Evolutionary conservation across 768 basidiomycete genomes (phyloP), one percentile per base, ranked within the genome.

Genomic region (Lactarius psammicola): DNA sequence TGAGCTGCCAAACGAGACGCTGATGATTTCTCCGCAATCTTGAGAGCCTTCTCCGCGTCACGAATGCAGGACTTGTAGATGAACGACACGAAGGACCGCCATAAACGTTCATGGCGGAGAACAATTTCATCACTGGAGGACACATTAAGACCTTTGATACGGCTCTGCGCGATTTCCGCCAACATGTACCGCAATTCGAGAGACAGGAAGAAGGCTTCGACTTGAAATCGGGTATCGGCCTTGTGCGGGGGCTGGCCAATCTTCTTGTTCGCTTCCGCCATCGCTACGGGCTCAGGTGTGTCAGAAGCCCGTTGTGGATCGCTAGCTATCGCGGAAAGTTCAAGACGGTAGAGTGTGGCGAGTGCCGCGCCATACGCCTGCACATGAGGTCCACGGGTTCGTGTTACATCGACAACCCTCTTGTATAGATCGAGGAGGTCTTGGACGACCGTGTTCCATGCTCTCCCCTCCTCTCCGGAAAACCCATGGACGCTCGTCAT

Each of bases 171-270:
- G 15, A 78, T 56, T 23, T 74, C 64, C 0, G 72, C 76, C 23
- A 80, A 65, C 13, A 70, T 61, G 36, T 75, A 72, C 6, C 80
- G 77, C 6, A 79, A 63, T n/a, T 77, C 72, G 49, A 80, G 72
- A 15, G 75, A 74, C 23, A 75, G 64, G 65, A 76, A 71, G 62
- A 76, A 72, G 0, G 75, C 79, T 51, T 78, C 76, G 40, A 77
- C 70, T 40, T 70, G 70, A 71, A 75, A 76, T 5, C 76, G 74
- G 0, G 71, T 70, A 51, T 76, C 75, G 7, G 77, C 76, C 51
- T 72, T 73, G n/a, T 77, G 78, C 1, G 72, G 75, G 0, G 76
- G 74, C 34, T 75, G 74, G 5, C 77, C 78, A 6, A 78, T 72
- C 51, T 74, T 70, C 55, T 42, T 62, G 40, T 69, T 73, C 23